Evolutionary conservation across 1,139 yeast genomes (phyloP).

Genomic region (Taphrina deformans): DNA sequence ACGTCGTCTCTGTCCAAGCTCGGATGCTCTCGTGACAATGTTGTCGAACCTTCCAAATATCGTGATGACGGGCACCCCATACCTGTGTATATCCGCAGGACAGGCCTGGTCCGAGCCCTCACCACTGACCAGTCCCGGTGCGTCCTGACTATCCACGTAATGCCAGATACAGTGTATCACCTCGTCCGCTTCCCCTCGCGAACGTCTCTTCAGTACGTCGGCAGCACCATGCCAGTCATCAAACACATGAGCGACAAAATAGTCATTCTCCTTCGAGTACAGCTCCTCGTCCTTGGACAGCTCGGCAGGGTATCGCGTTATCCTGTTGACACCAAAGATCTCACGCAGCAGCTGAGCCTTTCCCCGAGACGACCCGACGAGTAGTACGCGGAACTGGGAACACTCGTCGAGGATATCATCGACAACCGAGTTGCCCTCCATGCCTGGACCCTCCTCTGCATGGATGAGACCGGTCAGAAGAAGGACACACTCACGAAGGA

Average conservation of each 20-base stretch:
- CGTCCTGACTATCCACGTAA: slow-evolving; percentile 25
- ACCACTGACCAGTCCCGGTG: neutral
- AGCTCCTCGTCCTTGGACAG: slow-evolving; percentile 29
- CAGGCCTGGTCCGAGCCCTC: neutral
- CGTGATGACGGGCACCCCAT: slow-evolving; percentile 23
- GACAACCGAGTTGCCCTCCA: slow-evolving; percentile 16
- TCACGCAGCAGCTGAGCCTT: slow-evolving; percentile 31
- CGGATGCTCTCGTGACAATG: slow-evolving; percentile 12
- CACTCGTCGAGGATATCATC: slow-evolving; percentile 31
- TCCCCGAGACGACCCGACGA: slow-evolving; percentile 31
- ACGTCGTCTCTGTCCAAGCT: slow-evolving; percentile 12
- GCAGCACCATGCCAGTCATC: slow-evolving; percentile 22
- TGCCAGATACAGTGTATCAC: slow-evolving; percentile 31
- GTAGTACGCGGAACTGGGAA: slow-evolving; percentile 19
- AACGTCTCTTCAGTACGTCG: slow-evolving; percentile 11
- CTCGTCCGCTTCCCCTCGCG: slow-evolving; percentile 21
- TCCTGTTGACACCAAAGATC: slow-evolving; percentile 27
- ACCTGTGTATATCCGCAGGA: slow-evolving; percentile 3
- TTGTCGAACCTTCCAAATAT: slow-evolving; percentile 29
- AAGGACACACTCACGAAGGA: no score
- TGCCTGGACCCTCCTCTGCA: neutral
- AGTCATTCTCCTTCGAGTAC: slow-evolving; percentile 27
- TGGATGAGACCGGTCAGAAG: neutral
- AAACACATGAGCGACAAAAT: slow-evolving; percentile 29
- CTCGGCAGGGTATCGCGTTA: slow-evolving; percentile 30